Base-by-base conservation (phyloP, 2,329 filamentous ascomycete species). In the Stenocarpella maydis region DNA sequence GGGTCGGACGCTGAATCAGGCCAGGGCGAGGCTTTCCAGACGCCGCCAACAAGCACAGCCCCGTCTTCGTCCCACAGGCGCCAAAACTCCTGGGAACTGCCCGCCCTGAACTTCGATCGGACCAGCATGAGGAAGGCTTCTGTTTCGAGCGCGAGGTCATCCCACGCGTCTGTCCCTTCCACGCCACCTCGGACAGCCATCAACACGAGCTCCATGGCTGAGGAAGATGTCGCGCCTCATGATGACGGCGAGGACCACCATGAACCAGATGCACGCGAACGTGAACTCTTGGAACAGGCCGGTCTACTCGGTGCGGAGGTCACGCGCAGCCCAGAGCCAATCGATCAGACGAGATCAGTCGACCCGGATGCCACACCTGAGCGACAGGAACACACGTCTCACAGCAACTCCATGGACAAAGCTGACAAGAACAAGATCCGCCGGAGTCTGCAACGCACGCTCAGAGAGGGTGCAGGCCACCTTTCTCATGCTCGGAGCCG, bases 381-480 rank as follows among this genome's bases (percentile, higher is more conserved):
- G 28, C 77, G 75, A n/a, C 75, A 74, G 7, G 76, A 76, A 41
- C 74, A 75, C 14, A 50, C 70, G 9, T 68, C 70, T 17, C 75
- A 72, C 65, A 63, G 70, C 65, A 67, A 65, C 49, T 71, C 70
- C n/a, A 71, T 77, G 47, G 84, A 86, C 39, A 87, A 84, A 64
- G 80, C 83, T 53, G 89, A 91, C 52, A 86, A 84, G 72, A 90
- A 85, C 69, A 94, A 91, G 77, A 90, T 95, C 63, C 91, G 95
- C 28, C 90, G 94, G 71, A 97, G 94, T 78, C 83, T 98, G 17
- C 95, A 98, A 75, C 92, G 94, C 69, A 97, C 95, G 15, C 86
- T 98, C 69, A 89, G 96, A 72, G 95, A 98, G 75, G 87, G 91
- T 82, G 92, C 84, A 75, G 91, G 84, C 70, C 90, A 85, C 80